Percentiles rank a stretch among this genome's conserved stretches.
Evolutionary conservation across 495 filamentous ascomycete genomes (phyloP).

Genomic region (Xylaria scruposa): DNA sequence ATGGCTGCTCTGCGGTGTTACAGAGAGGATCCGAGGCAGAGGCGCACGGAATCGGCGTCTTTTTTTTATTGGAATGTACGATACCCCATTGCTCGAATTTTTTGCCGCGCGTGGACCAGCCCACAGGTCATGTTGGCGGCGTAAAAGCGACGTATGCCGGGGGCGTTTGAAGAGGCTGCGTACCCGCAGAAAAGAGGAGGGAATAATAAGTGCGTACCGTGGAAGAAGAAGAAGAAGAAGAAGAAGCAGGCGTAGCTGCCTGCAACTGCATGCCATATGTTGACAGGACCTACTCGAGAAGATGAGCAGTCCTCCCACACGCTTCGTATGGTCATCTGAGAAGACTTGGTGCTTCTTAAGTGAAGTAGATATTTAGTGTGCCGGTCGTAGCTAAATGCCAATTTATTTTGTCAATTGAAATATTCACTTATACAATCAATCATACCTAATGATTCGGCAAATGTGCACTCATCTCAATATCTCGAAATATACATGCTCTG

Average conservation of each 20-base stretch:
- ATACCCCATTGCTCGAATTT: slow-evolving; percentile 20
- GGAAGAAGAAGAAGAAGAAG: slow-evolving; percentile 9
- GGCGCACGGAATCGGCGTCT: slow-evolving; percentile 17
- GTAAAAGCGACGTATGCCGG: slow-evolving; percentile 9
- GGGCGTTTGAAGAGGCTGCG: slow-evolving; percentile 3
- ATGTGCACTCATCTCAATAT: neutral
- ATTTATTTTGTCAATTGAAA: slow-evolving; percentile 3
- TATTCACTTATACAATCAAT: neutral
- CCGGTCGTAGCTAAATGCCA: slow-evolving; percentile 21
- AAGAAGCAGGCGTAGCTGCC: slow-evolving; percentile 4
- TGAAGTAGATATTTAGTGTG: slow-evolving; percentile 24
- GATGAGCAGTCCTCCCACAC: slow-evolving; percentile 11
- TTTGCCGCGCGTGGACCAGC: slow-evolving; percentile 3
- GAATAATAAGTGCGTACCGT: slow-evolving; percentile 18
- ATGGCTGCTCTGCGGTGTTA: slow-evolving; percentile 18
- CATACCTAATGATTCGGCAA: neutral
- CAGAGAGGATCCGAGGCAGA: slow-evolving; percentile 11
- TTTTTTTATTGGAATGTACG: slow-evolving; percentile 25
- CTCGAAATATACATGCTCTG: neutral
- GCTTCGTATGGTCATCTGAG: slow-evolving; percentile 2
- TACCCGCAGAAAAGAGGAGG: slow-evolving; percentile 22
- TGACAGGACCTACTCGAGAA: slow-evolving; percentile 12
- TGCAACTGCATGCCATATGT: neutral
- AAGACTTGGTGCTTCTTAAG: slow-evolving; percentile 19
- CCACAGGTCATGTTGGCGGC: neutral